These are phyloP conservation scores for Lathyrus oleraceus DNA, from an alignment of 306 rosid genomes.

Conservation along the genomic window DNA sequence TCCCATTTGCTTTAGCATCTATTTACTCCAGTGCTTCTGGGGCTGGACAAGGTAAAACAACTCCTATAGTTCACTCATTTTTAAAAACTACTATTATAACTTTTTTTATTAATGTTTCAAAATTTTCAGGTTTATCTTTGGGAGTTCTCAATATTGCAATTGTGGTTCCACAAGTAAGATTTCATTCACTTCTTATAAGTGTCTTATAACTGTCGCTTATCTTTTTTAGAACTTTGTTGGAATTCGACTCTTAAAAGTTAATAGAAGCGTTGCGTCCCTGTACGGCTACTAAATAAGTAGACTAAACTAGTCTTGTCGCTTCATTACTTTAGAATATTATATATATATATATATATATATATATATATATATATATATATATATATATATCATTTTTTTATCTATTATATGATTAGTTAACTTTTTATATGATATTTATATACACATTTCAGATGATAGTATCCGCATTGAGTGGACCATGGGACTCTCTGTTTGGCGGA, in stretches of 20 bases:
- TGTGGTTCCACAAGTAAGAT: slow-evolving; percentile 65
- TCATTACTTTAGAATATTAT: too few relatives aligned
- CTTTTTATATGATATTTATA: not conserved
- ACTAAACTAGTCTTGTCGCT: too few relatives aligned
- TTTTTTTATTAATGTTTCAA: not conserved
- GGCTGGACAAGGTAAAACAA: slow-evolving; percentile 74
- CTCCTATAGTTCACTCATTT: not conserved
- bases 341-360: too few relatives aligned
- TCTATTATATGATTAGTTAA: too few relatives aligned
- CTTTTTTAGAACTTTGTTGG: too few relatives aligned
- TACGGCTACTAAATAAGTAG: too few relatives aligned
- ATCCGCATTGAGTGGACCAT: slow-evolving; percentile 60
- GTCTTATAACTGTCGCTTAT: too few relatives aligned
- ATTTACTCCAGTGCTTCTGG: slow-evolving; percentile 59
- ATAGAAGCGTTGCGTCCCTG: too few relatives aligned
- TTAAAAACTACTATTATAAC: not conserved
- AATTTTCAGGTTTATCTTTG: slow-evolving; percentile 65
- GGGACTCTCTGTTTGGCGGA: slow-evolving; percentile 71
- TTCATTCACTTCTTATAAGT: not conserved
- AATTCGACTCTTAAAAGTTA: too few relatives aligned
- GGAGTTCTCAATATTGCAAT: slow-evolving; percentile 75
- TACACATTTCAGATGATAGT: slow-evolving; percentile 53
- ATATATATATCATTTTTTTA: too few relatives aligned
- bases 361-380: too few relatives aligned
- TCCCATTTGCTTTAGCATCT: slow-evolving; percentile 82